Percentiles rank a stretch among this genome's conserved stretches.
These are phyloP conservation scores for Amanita rimosa DNA, from an alignment of 768 basidiomycete species.

Conservation along the genomic window DNA sequence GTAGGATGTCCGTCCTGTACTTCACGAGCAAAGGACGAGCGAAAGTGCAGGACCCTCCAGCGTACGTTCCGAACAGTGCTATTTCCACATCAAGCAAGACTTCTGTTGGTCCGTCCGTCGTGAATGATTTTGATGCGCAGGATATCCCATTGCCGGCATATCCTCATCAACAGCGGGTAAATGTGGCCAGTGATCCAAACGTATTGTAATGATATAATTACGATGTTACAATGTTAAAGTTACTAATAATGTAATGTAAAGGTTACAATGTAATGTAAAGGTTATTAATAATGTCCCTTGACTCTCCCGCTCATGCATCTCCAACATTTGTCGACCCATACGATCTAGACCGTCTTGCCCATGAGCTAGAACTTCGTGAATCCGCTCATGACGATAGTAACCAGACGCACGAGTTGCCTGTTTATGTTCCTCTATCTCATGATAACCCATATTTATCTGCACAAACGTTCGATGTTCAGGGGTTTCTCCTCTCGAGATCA, in stretches of 20 bases:
- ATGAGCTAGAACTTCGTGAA: conserved; percentile 56
- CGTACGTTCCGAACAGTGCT: not conserved
- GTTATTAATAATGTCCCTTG: not conserved
- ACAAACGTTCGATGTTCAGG: conserved; percentile 67
- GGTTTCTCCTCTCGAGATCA: conserved; percentile 78
- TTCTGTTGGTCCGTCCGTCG: not conserved
- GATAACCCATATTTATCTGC: conserved; percentile 62
- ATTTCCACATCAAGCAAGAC: too few species aligned
- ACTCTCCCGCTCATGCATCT: conserved; percentile 3
- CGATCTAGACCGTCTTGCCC: conserved; percentile 60
- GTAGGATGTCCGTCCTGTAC: conserved; percentile 2
- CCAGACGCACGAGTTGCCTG: conserved; percentile 40
- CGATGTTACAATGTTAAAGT: not conserved
- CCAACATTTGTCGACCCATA: conserved; percentile 36
- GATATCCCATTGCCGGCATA: conserved; percentile 3
- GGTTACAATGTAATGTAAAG: not conserved
- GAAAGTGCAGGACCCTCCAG: not conserved
- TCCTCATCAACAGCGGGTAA: not conserved
- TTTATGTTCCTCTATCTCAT: conserved; percentile 68
- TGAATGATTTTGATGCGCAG: not conserved
- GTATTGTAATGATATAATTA: not conserved
- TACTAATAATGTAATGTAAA: not conserved
- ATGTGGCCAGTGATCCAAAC: not conserved
- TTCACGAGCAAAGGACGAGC: conserved; percentile 3
- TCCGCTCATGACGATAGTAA: conserved; percentile 13